phyloP scores from a whole-genome alignment of 2,329 filamentous ascomycete species.

The Aspergillus fijiensis region DNA sequence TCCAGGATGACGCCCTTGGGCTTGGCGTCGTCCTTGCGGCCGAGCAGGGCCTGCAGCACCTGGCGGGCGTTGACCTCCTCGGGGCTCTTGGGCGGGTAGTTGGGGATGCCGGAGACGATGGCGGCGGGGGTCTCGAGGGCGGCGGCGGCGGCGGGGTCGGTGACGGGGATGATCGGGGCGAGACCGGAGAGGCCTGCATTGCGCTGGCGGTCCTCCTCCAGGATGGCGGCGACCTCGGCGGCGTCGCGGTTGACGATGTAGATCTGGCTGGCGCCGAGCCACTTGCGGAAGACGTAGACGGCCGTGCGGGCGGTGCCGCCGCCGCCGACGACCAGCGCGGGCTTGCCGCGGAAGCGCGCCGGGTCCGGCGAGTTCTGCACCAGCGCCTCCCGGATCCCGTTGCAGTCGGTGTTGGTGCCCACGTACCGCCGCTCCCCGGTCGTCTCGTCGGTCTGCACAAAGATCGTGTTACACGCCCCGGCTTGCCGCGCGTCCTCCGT shows the following conservation, averaged over 20 bases:
- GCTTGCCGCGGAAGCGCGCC: conserved; percentile 48
- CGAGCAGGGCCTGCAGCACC: conserved; percentile 47
- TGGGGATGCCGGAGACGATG: conserved; percentile 72
- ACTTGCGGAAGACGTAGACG: conserved; percentile 71
- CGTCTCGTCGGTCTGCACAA: conserved; percentile 53
- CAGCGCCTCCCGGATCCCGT: conserved; percentile 74
- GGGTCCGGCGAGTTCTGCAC: conserved; percentile 48
- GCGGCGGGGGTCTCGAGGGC: conserved; percentile 61
- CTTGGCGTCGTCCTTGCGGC: conserved; percentile 14
- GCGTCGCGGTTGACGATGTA: conserved; percentile 76
- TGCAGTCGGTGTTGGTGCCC: conserved; percentile 79
- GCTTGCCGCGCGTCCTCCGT: conserved; percentile 71
- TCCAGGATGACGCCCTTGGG: conserved; percentile 69
- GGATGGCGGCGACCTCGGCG: conserved; percentile 64
- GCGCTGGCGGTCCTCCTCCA: conserved; percentile 63
- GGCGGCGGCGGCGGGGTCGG: conserved; percentile 60
- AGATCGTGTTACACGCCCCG: conserved; percentile 79
- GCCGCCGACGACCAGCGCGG: conserved; percentile 72
- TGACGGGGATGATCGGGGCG: conserved; percentile 57
- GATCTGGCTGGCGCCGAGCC: conserved; percentile 65
- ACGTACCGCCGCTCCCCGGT: conserved; percentile 51
- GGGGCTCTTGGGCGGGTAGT: conserved; percentile 66
- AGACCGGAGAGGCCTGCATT: conserved; percentile 34
- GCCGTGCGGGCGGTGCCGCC: conserved; percentile 77
- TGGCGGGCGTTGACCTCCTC: conserved; percentile 62